Conservation (phyloP, 2,329 filamentous ascomycete genomes). For the Hypoxylon sp. region DNA sequence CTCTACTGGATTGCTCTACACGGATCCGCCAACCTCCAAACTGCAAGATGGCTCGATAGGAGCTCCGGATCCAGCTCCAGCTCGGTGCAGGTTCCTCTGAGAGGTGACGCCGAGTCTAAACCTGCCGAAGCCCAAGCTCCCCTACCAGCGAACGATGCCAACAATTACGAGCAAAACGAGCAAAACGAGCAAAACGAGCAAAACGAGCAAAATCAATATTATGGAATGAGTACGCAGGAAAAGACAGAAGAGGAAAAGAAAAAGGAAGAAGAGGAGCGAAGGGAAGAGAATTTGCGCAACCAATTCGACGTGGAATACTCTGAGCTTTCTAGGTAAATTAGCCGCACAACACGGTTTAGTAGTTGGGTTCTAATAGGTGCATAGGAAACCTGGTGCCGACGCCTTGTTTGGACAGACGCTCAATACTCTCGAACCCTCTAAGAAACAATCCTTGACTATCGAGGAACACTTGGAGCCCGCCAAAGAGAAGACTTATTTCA, state of each 20-base stretch:
- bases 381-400: constrained; percentile 56
- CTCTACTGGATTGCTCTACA: constrained; percentile 56
- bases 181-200: constrained; percentile 16
- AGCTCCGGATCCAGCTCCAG: constrained; percentile 5
- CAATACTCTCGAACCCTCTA: constrained; percentile 54
- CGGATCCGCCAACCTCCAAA: constrained; percentile 42
- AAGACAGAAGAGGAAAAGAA: constrained; percentile 44
- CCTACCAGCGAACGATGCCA: constrained; percentile 8
- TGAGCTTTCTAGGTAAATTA: constrained; percentile 48
- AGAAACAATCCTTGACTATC: constrained; percentile 43
- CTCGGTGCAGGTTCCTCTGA: too few relatives aligned
- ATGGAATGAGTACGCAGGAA: constrained; percentile 11
- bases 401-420: constrained; percentile 67
- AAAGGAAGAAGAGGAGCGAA: constrained; percentile 46
- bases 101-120: too few relatives aligned
- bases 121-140: constrained; percentile 24
- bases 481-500: constrained; percentile 52
- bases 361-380: constrained; percentile 37
- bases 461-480: constrained; percentile 46
- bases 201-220: constrained; percentile 10
- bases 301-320: constrained; percentile 54
- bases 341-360: not conserved
- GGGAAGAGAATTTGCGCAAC: constrained; percentile 44
- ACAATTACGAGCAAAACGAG: constrained; percentile 9
- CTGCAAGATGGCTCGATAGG: constrained; percentile 25